A percentile compares a stretch with the other conserved stretches of the same genome.
These are phyloP conservation scores for Backusella luteola DNA, from an alignment of 192 early-diverging fungal genomes.

Conservation along the genomic window DNA sequence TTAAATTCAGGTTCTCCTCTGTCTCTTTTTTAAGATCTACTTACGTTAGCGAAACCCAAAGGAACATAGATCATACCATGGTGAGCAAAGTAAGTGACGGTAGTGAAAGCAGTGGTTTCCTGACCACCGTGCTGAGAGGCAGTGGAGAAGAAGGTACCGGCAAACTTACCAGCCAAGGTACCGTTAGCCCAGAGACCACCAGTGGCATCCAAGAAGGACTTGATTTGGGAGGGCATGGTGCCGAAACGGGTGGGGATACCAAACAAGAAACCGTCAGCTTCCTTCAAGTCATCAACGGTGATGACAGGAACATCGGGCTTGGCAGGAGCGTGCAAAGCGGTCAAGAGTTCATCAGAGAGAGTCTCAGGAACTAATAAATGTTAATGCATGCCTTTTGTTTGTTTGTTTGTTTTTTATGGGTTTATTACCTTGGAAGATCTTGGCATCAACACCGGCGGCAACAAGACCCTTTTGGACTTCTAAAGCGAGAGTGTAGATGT, in stretches of 20 bases:
- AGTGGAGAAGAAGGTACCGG: slow-evolving; percentile 75
- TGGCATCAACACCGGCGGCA: slow-evolving; percentile 34
- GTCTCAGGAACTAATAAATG: slow-evolving; percentile 46
- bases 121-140: slow-evolving; percentile 75
- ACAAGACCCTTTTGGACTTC: slow-evolving; percentile 65
- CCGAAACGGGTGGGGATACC: slow-evolving; percentile 72
- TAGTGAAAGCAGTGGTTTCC: slow-evolving; percentile 67
- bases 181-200: slow-evolving; percentile 41
- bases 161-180: slow-evolving; percentile 69
- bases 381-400: neutral
- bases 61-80: slow-evolving; percentile 81
- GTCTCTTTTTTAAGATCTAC: neutral
- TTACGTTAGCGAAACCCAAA: slow-evolving; percentile 50
- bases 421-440: slow-evolving; percentile 36
- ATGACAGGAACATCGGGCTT: slow-evolving; percentile 47
- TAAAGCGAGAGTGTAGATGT: slow-evolving; percentile 68
- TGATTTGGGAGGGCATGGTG: slow-evolving; percentile 69
- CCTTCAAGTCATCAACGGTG: slow-evolving; percentile 35
- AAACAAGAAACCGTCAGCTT: slow-evolving; percentile 58
- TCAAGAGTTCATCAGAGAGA: slow-evolving; percentile 48
- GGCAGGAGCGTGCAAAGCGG: slow-evolving; percentile 49
- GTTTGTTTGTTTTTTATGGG: neutral
- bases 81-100: slow-evolving; percentile 66
- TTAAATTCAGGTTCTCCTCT: neutral
- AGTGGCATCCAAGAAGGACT: slow-evolving; percentile 45